These are phyloP conservation scores for Penicillium janthinellum DNA, from an alignment of 2,329 filamentous ascomycete genomes.

Conservation along the genomic window DNA sequence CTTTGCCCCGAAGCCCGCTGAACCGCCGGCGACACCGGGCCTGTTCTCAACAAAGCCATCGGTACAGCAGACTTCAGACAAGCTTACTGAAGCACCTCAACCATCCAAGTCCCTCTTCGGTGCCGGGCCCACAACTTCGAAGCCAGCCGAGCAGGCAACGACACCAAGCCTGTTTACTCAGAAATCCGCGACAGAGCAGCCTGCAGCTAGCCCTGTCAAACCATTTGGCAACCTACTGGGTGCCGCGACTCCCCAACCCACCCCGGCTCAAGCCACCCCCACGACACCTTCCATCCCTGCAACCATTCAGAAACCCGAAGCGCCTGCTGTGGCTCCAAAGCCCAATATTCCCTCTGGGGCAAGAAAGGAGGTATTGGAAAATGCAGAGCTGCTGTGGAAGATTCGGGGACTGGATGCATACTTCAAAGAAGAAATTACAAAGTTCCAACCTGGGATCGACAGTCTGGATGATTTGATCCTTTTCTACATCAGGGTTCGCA, in stretches of 20 bases:
- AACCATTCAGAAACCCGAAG: constrained; percentile 12
- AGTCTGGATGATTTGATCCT: constrained; percentile 41
- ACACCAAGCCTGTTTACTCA: constrained; percentile 25
- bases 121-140: background rate
- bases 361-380: constrained; percentile 20
- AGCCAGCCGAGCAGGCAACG: constrained; percentile 11
- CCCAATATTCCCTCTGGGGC: constrained; percentile 23
- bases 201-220: background rate
- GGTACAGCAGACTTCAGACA: background rate
- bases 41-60: constrained; percentile 15
- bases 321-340: constrained; percentile 11
- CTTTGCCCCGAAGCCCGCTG: constrained; percentile 12
- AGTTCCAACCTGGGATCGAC: constrained; percentile 34
- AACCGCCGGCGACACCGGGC: constrained; percentile 8
- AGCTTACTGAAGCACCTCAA: background rate
- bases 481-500: constrained; percentile 43
- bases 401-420: constrained; percentile 38
- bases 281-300: constrained; percentile 14
- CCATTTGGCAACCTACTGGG: constrained; percentile 26
- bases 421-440: constrained; percentile 37
- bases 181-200: constrained; percentile 5
- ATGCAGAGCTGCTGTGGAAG: constrained; percentile 30
- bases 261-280: background rate
- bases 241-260: constrained; percentile 12
- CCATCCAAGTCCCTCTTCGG: constrained; percentile 33